Percentiles rank a stretch among this genome's conserved stretches.
Conservation (phyloP, 345 rosid genomes). For the Salix purpurea region DNA sequence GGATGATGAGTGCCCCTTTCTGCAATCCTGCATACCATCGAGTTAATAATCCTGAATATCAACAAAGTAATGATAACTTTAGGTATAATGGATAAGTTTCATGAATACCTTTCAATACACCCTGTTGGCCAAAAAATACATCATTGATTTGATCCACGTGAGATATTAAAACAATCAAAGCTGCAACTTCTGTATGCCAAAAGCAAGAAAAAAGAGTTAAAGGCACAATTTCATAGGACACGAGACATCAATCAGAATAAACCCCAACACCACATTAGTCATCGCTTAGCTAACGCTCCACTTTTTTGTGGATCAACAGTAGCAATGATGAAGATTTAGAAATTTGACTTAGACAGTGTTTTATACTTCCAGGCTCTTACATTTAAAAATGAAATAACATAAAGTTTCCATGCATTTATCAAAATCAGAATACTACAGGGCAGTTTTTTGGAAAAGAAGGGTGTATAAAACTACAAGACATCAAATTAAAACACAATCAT, state of each 20-base stretch:
- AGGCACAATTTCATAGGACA: not conserved
- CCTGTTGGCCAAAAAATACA: slow-evolving; percentile 51
- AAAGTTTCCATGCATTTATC: not conserved
- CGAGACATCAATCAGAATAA: not conserved
- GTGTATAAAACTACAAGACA: not conserved
- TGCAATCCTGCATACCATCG: slow-evolving; percentile 42
- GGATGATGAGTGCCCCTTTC: slow-evolving; percentile 51
- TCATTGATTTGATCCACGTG: slow-evolving; percentile 57
- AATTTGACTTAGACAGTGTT: not conserved
- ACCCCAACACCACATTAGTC: not conserved
- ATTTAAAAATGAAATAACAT: not conserved
- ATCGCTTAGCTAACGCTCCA: not conserved
- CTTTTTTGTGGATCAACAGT: too few species aligned
- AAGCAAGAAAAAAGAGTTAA: not conserved
- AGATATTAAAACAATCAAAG: slow-evolving; percentile 59
- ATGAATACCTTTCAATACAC: slow-evolving; percentile 56
- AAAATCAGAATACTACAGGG: not conserved
- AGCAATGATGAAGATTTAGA: not conserved
- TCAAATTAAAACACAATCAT: not conserved
- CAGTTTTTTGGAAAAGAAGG: not conserved
- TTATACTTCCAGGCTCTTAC: not conserved
- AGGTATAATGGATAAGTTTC: slow-evolving; percentile 10
- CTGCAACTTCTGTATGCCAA: slow-evolving; percentile 51
- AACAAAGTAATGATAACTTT: slow-evolving; percentile 4
- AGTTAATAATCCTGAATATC: not conserved